Conservation (phyloP, 331 rosid genomes). For the Malus hybrid region DNA sequence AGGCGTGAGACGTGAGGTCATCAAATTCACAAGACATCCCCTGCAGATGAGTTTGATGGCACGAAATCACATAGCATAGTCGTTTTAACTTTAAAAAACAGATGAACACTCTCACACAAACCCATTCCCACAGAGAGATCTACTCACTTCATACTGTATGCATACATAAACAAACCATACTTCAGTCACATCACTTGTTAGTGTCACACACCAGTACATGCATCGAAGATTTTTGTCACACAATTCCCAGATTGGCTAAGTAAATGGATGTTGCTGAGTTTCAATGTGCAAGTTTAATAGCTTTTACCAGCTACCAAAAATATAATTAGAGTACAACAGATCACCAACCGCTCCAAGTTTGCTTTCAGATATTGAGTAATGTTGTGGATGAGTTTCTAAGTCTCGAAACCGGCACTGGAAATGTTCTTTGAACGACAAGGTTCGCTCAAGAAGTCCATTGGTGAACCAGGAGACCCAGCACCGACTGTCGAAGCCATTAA, state of each 20-base stretch:
- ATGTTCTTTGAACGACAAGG: constrained; percentile 40
- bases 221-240: not conserved
- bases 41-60: too few species aligned
- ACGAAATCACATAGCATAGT: too few species aligned
- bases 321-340: not conserved
- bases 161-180: not conserved
- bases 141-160: not conserved
- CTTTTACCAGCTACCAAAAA: not conserved
- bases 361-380: not conserved
- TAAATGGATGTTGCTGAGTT: not conserved
- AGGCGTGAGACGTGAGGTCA: too few species aligned
- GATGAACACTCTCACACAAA: not conserved
- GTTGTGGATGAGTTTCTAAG: constrained; percentile 7
- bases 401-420: constrained; percentile 19
- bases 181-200: not conserved
- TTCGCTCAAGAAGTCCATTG: constrained; percentile 64
- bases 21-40: too few species aligned
- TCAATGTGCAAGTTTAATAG: not conserved
- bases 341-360: not conserved
- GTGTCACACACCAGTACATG: not conserved
- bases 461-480: constrained; percentile 29
- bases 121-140: not conserved
- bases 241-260: not conserved
- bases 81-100: too few species aligned
- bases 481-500: constrained; percentile 33